phyloP scores from a whole-genome alignment of 163 green algal genomes.

The Smithsoniella earleae region DNA sequence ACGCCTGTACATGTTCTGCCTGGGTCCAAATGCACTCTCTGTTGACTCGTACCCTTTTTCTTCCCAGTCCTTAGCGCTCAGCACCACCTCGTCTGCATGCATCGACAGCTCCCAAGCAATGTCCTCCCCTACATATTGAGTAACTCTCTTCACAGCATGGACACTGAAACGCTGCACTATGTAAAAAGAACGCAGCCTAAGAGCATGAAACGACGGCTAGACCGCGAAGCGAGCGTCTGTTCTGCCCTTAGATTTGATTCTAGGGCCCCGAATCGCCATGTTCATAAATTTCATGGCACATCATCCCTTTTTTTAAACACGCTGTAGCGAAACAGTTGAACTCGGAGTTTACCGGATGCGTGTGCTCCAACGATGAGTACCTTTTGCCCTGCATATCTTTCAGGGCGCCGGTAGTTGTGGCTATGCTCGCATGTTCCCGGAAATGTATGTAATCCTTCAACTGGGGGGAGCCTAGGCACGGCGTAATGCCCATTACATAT shows the following conservation, averaged over 20 bases:
- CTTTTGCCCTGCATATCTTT: constrained; percentile 54
- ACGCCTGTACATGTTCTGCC: constrained; percentile 43
- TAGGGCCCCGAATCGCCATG: not conserved
- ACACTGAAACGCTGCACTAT: not conserved
- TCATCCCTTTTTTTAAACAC: not conserved
- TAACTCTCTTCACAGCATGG: not conserved
- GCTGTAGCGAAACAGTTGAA: not conserved
- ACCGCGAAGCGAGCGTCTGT: not conserved
- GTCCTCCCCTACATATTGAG: constrained; percentile 53
- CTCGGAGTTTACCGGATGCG: not conserved
- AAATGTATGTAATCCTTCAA: constrained; percentile 51
- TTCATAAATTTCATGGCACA: not conserved
- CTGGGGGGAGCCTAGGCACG: constrained; percentile 56
- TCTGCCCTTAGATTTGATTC: not conserved
- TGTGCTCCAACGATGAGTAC: constrained; percentile 32
- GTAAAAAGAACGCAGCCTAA: not conserved
- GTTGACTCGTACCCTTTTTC: constrained; percentile 38
- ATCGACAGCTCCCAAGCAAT: constrained; percentile 53
- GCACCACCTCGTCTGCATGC: constrained; percentile 52
- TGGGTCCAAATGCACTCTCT: constrained; percentile 38
- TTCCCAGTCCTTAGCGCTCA: constrained; percentile 58
- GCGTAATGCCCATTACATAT: constrained; percentile 75
- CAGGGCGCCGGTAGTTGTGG: constrained; percentile 72
- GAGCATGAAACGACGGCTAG: not conserved
- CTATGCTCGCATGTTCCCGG: constrained; percentile 70